Evolutionary conservation across 2,329 filamentous ascomycete species (phyloP).

Genomic region (Achaetomium macrosporum): DNA sequence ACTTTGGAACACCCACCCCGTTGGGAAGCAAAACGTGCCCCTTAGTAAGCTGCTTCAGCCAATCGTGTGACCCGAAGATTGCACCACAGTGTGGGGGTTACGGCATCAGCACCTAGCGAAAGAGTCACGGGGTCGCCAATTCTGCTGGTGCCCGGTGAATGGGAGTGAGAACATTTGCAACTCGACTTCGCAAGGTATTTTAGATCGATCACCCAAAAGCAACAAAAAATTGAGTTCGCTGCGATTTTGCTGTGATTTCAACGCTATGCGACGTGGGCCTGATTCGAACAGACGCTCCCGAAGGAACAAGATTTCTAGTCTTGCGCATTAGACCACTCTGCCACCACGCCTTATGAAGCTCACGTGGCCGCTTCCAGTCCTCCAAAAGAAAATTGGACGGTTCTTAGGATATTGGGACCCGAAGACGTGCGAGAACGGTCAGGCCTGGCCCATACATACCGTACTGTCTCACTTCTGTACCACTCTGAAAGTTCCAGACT

Average conservation of each 20-base stretch:
- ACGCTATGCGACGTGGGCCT: slow-evolving; percentile 21
- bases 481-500: slow-evolving; percentile 1
- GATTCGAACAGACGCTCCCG: slow-evolving; percentile 23
- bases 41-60: not conserved
- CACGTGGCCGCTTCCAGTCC: not conserved
- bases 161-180: too few relatives aligned
- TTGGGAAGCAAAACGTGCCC: too few relatives aligned
- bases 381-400: too few relatives aligned
- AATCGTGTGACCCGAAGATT: not conserved
- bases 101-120: not conserved
- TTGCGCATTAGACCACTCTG: slow-evolving; percentile 23
- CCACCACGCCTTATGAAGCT: slow-evolving; percentile 17
- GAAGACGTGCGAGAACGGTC: too few relatives aligned
- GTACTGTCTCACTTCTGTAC: not conserved
- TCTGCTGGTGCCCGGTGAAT: too few relatives aligned
- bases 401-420: too few relatives aligned
- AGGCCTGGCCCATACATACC: too few relatives aligned
- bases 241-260: too few relatives aligned
- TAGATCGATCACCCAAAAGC: not conserved
- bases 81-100: not conserved
- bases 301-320: slow-evolving; percentile 24
- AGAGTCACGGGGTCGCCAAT: too few relatives aligned
- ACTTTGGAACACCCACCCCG: too few relatives aligned
- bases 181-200: too few relatives aligned
- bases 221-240: too few relatives aligned